Evolutionary conservation across 1,139 yeast species (phyloP).

Genomic region (Komagataea norvegica): DNA sequence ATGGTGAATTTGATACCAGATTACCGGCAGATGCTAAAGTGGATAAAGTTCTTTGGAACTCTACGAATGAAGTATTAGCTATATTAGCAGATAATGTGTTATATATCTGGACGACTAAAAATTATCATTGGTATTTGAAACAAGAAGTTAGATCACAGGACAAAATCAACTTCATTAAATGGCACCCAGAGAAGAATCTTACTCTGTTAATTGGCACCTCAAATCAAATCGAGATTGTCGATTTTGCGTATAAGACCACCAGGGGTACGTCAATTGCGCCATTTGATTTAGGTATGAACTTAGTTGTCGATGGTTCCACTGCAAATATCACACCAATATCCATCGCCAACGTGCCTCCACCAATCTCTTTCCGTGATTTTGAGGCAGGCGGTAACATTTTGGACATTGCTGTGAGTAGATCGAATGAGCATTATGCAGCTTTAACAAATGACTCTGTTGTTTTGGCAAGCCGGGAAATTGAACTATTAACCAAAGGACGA

Average conservation of each 20-base stretch:
- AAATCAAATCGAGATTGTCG: slow-evolving; percentile 53
- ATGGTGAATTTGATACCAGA: slow-evolving; percentile 77
- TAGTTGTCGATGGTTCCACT: slow-evolving; percentile 76
- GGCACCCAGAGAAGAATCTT: slow-evolving; percentile 89
- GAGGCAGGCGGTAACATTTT: slow-evolving; percentile 49
- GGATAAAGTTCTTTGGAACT: slow-evolving; percentile 69
- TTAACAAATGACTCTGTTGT: slow-evolving; percentile 42
- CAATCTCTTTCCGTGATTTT: slow-evolving; percentile 70
- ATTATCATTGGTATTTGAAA: slow-evolving; percentile 93
- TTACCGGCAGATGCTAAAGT: slow-evolving; percentile 44
- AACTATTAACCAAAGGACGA: slow-evolving; percentile 36
- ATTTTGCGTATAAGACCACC: slow-evolving; percentile 59
- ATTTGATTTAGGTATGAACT: slow-evolving; percentile 68
- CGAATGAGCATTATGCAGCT: slow-evolving; percentile 58
- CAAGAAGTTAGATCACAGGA: slow-evolving; percentile 51
- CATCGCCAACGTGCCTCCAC: slow-evolving; percentile 92
- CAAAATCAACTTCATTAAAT: slow-evolving; percentile 49
- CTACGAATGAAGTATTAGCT: slow-evolving; percentile 75
- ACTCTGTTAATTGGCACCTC: slow-evolving; percentile 62
- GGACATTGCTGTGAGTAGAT: slow-evolving; percentile 59
- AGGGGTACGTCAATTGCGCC: slow-evolving; percentile 70
- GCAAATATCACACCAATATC: slow-evolving; percentile 78
- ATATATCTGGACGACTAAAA: slow-evolving; percentile 87
- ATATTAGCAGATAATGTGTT: slow-evolving; percentile 56
- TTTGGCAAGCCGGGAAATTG: slow-evolving; percentile 39